phyloP scores from a whole-genome alignment of 73 alveolate genomes.

The Effrenium voratum region DNA sequence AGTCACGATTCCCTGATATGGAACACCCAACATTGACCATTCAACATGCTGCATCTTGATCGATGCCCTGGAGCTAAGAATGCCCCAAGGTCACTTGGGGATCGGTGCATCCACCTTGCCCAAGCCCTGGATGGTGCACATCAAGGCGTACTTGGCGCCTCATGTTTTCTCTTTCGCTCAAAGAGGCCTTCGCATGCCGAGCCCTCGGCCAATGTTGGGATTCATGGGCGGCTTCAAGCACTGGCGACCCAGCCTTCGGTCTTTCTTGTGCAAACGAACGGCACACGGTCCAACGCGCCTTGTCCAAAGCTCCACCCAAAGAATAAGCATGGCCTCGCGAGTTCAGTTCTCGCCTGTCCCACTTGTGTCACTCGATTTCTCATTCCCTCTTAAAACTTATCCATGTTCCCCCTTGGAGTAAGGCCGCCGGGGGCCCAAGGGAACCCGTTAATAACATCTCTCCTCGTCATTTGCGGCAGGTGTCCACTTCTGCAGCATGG shows the following conservation, averaged over 20 bases:
- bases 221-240: constrained; percentile 90
- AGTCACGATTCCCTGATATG: too few relatives aligned
- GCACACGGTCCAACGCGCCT: constrained; percentile 9
- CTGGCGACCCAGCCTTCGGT: constrained; percentile 58
- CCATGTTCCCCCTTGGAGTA: neutral
- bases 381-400: too few relatives aligned
- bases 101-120: constrained; percentile 70
- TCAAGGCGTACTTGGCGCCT: constrained; percentile 91
- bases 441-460: neutral
- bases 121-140: constrained; percentile 89
- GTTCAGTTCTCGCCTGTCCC: neutral
- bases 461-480: constrained; percentile 77
- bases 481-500: constrained; percentile 71
- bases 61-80: too few relatives aligned
- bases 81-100: constrained; percentile 89
- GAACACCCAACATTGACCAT: too few relatives aligned
- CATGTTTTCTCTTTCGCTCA: too few relatives aligned
- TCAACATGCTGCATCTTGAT: too few relatives aligned
- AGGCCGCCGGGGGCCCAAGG: neutral
- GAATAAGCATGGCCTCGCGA: constrained; percentile 51
- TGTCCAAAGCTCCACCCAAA: constrained; percentile 83
- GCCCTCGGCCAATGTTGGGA: constrained; percentile 32
- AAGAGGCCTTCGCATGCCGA: too few relatives aligned
- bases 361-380: too few relatives aligned
- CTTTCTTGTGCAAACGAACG: neutral